Conservation (phyloP, 257 asterid species). For the Ballota nigra region DNA sequence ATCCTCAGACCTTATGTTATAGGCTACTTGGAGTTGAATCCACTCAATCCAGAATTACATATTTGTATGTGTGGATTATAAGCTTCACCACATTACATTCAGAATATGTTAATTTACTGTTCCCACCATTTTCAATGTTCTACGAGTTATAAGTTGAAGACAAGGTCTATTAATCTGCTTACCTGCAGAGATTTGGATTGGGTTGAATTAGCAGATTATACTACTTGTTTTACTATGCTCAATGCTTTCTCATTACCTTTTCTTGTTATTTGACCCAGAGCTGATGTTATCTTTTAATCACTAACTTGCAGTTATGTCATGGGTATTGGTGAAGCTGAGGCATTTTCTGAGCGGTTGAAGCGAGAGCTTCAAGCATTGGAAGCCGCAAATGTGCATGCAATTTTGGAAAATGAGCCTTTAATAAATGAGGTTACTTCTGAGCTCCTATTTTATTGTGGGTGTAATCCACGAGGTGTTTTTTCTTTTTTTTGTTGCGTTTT, state of each 20-base stretch:
- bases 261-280: conserved; percentile 14
- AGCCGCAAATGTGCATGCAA: conserved; percentile 98
- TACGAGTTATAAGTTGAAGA: neutral
- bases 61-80: neutral
- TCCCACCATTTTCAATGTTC: neutral
- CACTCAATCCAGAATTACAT: conserved; percentile 1
- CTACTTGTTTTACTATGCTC: neutral
- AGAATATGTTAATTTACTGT: neutral
- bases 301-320: conserved; percentile 75
- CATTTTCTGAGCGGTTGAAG: conserved; percentile 96
- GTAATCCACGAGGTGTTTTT: conserved; percentile 13
- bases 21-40: neutral
- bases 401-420: conserved; percentile 91
- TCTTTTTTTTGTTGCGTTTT: conserved; percentile 7
- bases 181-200: neutral
- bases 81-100: neutral
- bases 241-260: neutral
- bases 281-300: conserved; percentile 16
- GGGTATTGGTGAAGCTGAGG: conserved; percentile 99
- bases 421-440: conserved; percentile 63
- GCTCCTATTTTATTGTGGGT: conserved; percentile 17
- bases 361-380: conserved; percentile 98
- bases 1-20: neutral
- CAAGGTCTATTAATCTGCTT: neutral
- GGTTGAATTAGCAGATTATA: conserved; percentile 7